Base-by-base conservation (phyloP, 176 grass and related monocot genomes). In the Triticum aestivum region DNA sequence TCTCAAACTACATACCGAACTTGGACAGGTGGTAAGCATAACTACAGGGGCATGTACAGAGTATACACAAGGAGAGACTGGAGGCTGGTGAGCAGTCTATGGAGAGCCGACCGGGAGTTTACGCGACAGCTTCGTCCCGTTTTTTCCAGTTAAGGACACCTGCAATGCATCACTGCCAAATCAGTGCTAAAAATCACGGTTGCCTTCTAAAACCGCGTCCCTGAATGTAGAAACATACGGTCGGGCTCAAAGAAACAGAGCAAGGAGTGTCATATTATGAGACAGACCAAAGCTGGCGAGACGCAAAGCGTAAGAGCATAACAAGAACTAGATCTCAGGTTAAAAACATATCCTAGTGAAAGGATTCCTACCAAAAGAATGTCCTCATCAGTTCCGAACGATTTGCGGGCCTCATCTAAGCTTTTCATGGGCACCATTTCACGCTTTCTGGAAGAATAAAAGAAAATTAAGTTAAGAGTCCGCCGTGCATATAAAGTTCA, bases 321-420 rank as follows among this genome's bases (percentile, higher is more conserved):
- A 66, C 11, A 65, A 41, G 42, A 17, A 3, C 7, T 38, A 9
- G 39, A 65, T 20, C 41, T 41, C 0, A 62, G n/a, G 23, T 24
- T 67, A 24, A 24, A 78, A 5, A 83, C 37, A 39, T 8, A 44
- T 62, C 4, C 20, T 32, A 67, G 5, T 21, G 33, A 69, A 61
- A 7, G 0, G 20, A 44, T 47, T 62, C 4, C 20, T 96, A 99
- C 97, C 97, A 99, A 85, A 18, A 99, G 85, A 87, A 99, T 96
- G 83, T 99, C 97, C 83, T 99, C 97, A 44, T 99, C 97, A 0
- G 97, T 99, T 71, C 97, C 97, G 32, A 90, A 99, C 7, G 97
- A 99, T 86, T 93, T 99, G 49, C 94, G 92, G 26, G 97, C 94
- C 87, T 96, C 88, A 14, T 99, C 97, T 76, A 99, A 85, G 82